These are phyloP conservation scores for Nemania sp. DNA, from an alignment of 2,329 filamentous ascomycete species.

Conservation along the genomic window DNA sequence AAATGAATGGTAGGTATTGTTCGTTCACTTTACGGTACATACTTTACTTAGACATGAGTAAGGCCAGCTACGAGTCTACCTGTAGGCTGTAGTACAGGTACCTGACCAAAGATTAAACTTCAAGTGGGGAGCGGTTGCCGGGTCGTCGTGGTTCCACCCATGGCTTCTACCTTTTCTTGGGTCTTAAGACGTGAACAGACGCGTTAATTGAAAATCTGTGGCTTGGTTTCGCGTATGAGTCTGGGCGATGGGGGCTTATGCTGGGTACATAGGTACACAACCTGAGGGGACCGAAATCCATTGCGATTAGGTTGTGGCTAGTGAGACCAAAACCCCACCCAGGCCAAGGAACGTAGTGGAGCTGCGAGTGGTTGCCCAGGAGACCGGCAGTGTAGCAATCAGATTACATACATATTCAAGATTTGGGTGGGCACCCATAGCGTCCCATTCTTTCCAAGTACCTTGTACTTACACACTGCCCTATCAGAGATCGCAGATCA, in stretches of 20 bases:
- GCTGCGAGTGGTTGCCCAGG: constrained; percentile 25
- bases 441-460: not conserved
- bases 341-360: not conserved
- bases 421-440: not conserved
- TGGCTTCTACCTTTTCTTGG: not conserved
- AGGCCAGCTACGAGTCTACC: too few relatives aligned
- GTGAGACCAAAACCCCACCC: not conserved
- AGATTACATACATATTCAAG: not conserved
- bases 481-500: not conserved
- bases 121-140: constrained; percentile 9
- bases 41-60: too few relatives aligned
- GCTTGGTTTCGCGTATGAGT: constrained; percentile 16
- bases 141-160: constrained; percentile 16
- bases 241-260: too few relatives aligned
- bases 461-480: not conserved
- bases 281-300: too few relatives aligned
- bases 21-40: too few relatives aligned
- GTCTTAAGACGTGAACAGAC: constrained; percentile 23
- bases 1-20: too few relatives aligned
- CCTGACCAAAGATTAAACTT: too few relatives aligned
- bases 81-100: too few relatives aligned
- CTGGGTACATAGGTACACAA: too few relatives aligned
- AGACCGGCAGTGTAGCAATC: constrained; percentile 17
- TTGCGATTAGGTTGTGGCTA: not conserved
- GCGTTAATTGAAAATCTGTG: constrained; percentile 38